phyloP scores from a whole-genome alignment of 2,329 filamentous ascomycete genomes.

The Sporothrix pallida region DNA sequence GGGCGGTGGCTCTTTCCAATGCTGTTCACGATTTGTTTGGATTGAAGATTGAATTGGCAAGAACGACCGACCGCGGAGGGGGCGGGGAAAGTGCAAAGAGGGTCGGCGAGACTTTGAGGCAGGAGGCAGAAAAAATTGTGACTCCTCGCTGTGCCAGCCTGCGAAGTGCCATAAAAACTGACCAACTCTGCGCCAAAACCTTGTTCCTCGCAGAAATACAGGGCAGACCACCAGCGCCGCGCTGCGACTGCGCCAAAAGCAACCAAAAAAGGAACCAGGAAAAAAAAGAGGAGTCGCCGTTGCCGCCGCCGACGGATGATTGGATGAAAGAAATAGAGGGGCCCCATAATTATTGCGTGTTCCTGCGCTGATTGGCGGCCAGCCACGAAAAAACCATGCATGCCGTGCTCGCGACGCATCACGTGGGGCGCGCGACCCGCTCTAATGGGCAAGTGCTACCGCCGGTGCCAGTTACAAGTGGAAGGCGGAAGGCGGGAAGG shows the following conservation, averaged over 20 bases:
- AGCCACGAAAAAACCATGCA: constrained; percentile 9
- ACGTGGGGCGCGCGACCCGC: constrained; percentile 31
- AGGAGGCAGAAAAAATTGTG: constrained; percentile 21
- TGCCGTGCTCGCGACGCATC: constrained; percentile 29
- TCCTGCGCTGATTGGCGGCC: constrained; percentile 26
- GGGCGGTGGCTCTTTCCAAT: constrained; percentile 35
- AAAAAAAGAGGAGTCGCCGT: constrained; percentile 27
- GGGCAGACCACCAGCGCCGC: not conserved
- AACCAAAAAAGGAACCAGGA: constrained; percentile 23
- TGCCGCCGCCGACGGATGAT: constrained; percentile 21
- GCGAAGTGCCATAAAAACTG: not conserved
- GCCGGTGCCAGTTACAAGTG: constrained; percentile 13
- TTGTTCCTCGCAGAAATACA: not conserved
- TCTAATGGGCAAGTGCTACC: constrained; percentile 24
- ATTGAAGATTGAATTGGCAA: constrained; percentile 35
- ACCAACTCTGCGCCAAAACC: not conserved
- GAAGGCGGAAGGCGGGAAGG: not conserved
- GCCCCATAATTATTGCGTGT: constrained; percentile 15
- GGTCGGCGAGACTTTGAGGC: constrained; percentile 24
- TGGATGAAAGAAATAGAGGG: not conserved
- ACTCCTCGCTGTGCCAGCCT: constrained; percentile 11
- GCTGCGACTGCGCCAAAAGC: constrained; percentile 21
- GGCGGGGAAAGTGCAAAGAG: constrained; percentile 36
- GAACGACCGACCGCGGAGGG: constrained; percentile 38
- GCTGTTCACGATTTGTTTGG: constrained; percentile 31